Base-by-base conservation (phyloP, 306 rosid species). In the Canavalia ensiformis region DNA sequence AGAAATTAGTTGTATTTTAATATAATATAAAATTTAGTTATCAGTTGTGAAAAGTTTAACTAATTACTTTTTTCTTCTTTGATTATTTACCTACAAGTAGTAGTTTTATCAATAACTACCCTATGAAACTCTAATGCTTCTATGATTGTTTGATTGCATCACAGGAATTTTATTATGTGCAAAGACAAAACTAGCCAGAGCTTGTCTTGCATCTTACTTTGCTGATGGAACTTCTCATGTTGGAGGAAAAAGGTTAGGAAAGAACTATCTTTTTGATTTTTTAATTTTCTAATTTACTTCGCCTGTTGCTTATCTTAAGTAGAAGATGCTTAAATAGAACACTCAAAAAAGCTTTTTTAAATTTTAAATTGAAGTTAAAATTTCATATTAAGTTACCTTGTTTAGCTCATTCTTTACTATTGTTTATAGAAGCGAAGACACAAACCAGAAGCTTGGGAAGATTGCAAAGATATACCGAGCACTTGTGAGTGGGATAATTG, bases 161-260 rank as follows among this genome's bases (percentile, higher is more conserved):
- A 56, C 72, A 90, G 94, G 94, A 58, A 89, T 95, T 75, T 89
- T 95, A 79, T 90, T 95, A 67, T 93, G 99, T 90, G 99, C 99
- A 42, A 93, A 93, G 87, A 91, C 95, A n/a, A 88, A 88, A 83
- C 82, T 82, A 49, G 97, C 97, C 45, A 88, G 86, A 85, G 87
- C 92, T 78, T 83, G 51, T 46, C 94, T 95, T 82, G 91, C 99
- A 30, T 86, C 94, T 68, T 91, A 86, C 86, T 93, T 95, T 89
- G 98, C 99, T 65, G 91, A 93, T 39, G 96, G 96, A 59, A 91
- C 98, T 81, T 88, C 92, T 70, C 79, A 74, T 47, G 18, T 93
- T 74, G 92, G 69, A 78, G 86, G 71, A 57, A 87, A 79, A 81
- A 90, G 97, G 99, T 95, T 73, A 37, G 84, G 76, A 74, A 76